Conservation (phyloP, 306 rosid genomes). For the Corylus americana region DNA sequence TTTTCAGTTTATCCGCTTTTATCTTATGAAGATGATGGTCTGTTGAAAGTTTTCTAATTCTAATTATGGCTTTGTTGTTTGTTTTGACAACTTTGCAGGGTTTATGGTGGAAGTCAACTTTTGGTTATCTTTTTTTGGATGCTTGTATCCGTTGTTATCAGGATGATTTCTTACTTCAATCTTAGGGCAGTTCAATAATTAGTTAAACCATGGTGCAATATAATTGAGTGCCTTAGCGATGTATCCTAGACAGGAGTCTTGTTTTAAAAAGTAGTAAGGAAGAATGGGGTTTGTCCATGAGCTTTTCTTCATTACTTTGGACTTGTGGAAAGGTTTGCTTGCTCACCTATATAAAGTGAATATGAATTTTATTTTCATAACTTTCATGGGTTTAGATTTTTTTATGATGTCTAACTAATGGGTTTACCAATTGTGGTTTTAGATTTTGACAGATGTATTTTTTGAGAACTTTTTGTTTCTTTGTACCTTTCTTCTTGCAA, state of each 20-base stretch:
- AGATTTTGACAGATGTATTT: slow-evolving; percentile 58
- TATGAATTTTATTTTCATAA: slow-evolving; percentile 1
- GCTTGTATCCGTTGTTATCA: slow-evolving; percentile 63
- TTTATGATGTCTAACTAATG: slow-evolving; percentile 13
- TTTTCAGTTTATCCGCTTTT: slow-evolving; percentile 7
- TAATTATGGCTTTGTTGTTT: slow-evolving; percentile 14
- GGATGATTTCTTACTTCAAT: slow-evolving; percentile 4
- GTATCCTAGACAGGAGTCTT: slow-evolving; percentile 56
- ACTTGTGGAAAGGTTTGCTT: slow-evolving; percentile 57
- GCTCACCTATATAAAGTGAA: slow-evolving; percentile 9
- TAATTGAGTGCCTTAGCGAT: slow-evolving; percentile 47
- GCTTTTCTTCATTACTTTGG: slow-evolving; percentile 55
- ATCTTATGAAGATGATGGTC: slow-evolving; percentile 12
- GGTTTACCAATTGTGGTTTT: slow-evolving; percentile 32
- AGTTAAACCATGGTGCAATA: slow-evolving; percentile 10
- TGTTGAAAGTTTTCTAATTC: slow-evolving; percentile 16
- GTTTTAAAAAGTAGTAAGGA: slow-evolving; percentile 54
- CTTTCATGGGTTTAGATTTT: slow-evolving; percentile 28
- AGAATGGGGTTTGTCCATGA: slow-evolving; percentile 42
- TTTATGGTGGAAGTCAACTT: slow-evolving; percentile 59
- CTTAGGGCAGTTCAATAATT: slow-evolving; percentile 6
- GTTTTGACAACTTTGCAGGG: slow-evolving; percentile 56
- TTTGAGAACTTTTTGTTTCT: slow-evolving; percentile 72
- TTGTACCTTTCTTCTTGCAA: slow-evolving; percentile 51
- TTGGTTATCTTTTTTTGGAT: slow-evolving; percentile 77